Conservation (phyloP, 116 monocot species). For the Trichopus zeylanicus region DNA sequence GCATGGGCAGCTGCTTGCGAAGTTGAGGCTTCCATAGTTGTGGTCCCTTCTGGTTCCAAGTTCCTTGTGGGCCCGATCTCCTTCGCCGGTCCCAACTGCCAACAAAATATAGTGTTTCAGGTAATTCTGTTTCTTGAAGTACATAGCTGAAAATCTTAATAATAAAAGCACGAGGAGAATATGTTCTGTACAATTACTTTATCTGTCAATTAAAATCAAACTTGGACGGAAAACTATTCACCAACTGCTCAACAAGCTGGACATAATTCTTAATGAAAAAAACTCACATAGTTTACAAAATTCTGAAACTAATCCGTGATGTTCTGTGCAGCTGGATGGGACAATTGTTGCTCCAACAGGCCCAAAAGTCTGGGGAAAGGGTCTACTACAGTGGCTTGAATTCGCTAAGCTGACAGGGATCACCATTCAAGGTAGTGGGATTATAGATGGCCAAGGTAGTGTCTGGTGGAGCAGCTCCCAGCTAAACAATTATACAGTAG, state of each 20-base stretch:
- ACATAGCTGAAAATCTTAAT: too few species aligned
- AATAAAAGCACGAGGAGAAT: too few species aligned
- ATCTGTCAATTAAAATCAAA: too few species aligned
- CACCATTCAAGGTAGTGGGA: slow-evolving; percentile 48
- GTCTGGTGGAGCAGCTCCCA: slow-evolving; percentile 52
- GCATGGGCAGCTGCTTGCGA: slow-evolving; percentile 76
- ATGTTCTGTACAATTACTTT: too few species aligned
- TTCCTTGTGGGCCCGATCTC: slow-evolving; percentile 71
- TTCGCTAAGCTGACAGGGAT: slow-evolving; percentile 79
- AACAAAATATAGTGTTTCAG: slow-evolving; percentile 66
- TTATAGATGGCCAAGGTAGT: slow-evolving; percentile 51
- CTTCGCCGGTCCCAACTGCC: slow-evolving; percentile 59
- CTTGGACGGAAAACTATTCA: too few species aligned
- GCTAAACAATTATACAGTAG: slow-evolving; percentile 18
- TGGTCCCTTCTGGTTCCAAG: slow-evolving; percentile 31
- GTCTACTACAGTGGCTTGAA: slow-evolving; percentile 59
- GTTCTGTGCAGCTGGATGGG: slow-evolving; percentile 59
- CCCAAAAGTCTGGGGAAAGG: slow-evolving; percentile 45
- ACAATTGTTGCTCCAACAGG: slow-evolving; percentile 69
- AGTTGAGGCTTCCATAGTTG: slow-evolving; percentile 45
- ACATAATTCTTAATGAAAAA: too few species aligned
- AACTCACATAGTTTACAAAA: too few species aligned
- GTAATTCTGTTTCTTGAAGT: too few species aligned
- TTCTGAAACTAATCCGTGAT: not conserved
- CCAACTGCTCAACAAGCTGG: too few species aligned